Conservation (phyloP, 1,139 yeast species). For the Geotrichum candidum region DNA sequence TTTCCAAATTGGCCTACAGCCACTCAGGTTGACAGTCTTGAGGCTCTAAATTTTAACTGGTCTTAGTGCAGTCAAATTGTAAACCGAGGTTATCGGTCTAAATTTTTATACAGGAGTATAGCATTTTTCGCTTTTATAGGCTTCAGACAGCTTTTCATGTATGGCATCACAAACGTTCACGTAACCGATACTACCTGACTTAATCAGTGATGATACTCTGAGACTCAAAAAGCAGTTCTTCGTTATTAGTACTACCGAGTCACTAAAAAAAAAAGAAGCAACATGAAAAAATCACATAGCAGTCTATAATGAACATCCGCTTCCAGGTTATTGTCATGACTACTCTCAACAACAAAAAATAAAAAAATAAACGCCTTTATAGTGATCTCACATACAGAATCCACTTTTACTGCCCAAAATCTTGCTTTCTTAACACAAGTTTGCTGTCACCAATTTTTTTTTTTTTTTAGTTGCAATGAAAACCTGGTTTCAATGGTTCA, state of each 20-base stretch:
- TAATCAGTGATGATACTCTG: neutral
- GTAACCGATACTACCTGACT: neutral
- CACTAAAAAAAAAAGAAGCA: neutral
- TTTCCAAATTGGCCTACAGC: neutral
- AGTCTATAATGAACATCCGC: too few relatives aligned
- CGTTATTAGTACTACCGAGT: neutral
- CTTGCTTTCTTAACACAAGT: neutral
- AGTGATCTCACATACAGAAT: neutral
- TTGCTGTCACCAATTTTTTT: neutral
- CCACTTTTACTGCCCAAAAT: neutral
- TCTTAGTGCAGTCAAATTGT: neutral
- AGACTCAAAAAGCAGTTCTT: neutral
- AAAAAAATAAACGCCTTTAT: neutral
- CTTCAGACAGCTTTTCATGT: neutral
- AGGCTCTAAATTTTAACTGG: neutral
- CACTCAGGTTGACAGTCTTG: neutral
- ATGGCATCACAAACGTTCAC: neutral
- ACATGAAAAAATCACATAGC: too few relatives aligned
- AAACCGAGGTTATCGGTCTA: neutral
- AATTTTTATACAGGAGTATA: neutral
- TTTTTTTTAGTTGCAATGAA: neutral
- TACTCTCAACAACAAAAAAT: too few relatives aligned
- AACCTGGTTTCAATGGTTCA: neutral
- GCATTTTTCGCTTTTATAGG: neutral
- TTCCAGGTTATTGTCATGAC: too few relatives aligned